Conservation (phyloP, 2,329 filamentous ascomycete species). For the Dryadomyces quercus-mongolicae region DNA sequence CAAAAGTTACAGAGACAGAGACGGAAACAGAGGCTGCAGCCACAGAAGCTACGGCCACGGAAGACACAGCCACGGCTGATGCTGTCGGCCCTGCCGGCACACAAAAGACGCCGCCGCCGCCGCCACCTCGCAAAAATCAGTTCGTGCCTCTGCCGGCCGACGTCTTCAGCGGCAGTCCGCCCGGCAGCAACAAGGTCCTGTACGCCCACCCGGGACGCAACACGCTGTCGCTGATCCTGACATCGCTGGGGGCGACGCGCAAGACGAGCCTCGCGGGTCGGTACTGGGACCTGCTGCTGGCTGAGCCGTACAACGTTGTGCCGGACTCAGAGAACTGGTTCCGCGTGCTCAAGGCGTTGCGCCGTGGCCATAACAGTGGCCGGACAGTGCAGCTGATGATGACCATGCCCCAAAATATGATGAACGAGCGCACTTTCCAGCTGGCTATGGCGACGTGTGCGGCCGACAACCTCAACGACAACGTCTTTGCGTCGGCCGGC, state of each 20-base stretch:
- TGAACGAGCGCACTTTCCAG: conserved; percentile 46
- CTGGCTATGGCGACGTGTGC: conserved; percentile 64
- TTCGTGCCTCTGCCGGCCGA: conserved; percentile 1
- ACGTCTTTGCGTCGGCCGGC: conserved; percentile 52
- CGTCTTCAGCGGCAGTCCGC: not conserved
- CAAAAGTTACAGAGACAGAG: too few species aligned
- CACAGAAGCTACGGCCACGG: not conserved
- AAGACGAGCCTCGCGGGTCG: conserved; percentile 49
- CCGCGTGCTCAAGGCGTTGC: conserved; percentile 55
- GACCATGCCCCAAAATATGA: conserved; percentile 32
- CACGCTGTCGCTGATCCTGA: conserved; percentile 57
- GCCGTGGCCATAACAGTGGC: conserved; percentile 51
- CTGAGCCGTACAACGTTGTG: conserved; percentile 41
- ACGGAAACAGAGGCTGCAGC: too few species aligned
- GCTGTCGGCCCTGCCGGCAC: too few species aligned
- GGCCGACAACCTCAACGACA: conserved; percentile 64
- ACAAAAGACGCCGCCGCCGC: not conserved
- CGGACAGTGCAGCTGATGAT: conserved; percentile 47
- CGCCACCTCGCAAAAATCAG: not conserved
- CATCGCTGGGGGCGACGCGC: conserved; percentile 47
- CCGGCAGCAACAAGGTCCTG: conserved; percentile 2
- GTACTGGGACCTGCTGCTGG: conserved; percentile 69
- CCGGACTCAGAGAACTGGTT: conserved; percentile 65
- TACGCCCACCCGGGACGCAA: conserved; percentile 38
- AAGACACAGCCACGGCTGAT: not conserved